These are phyloP conservation scores for Paramarasmius palmivorus DNA, from an alignment of 1,284 basidiomycete genomes.

Conservation along the genomic window DNA sequence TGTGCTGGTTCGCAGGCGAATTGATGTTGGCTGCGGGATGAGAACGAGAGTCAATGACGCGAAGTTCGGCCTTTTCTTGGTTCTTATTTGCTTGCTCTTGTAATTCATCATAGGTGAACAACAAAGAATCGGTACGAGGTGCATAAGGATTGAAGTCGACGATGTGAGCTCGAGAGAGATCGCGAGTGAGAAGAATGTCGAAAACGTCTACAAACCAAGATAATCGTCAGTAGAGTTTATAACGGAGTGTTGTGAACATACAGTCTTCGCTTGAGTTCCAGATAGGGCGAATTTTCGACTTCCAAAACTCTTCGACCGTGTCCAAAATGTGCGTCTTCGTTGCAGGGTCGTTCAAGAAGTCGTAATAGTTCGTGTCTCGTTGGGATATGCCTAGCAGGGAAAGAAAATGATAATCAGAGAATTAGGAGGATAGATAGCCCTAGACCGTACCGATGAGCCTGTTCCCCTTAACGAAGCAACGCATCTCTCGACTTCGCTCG, in stretches of 20 bases:
- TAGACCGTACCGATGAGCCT: constrained; percentile 62
- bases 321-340: constrained; percentile 57
- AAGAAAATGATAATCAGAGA: no score
- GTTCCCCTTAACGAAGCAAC: constrained; percentile 83
- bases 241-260: constrained; percentile 46
- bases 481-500: constrained; percentile 80
- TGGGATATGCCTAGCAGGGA: constrained; percentile 73
- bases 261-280: constrained; percentile 71
- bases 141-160: constrained; percentile 93
- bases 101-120: constrained; percentile 86
- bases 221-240: constrained; percentile 2
- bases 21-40: constrained; percentile 69
- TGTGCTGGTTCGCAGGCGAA: constrained; percentile 79
- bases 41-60: constrained; percentile 70
- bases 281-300: constrained; percentile 56
- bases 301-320: constrained; percentile 68
- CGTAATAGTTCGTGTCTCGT: constrained; percentile 90
- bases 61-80: constrained; percentile 47
- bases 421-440: constrained; percentile 12
- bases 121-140: constrained; percentile 80
- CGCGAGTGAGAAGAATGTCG: constrained; percentile 85
- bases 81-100: constrained; percentile 35
- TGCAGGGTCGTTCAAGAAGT: constrained; percentile 71
- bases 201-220: constrained; percentile 62
- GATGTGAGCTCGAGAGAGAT: constrained; percentile 73